These are phyloP conservation scores for Chloromonas sp. DNA, from an alignment of 163 green algal species.

Conservation along the genomic window DNA sequence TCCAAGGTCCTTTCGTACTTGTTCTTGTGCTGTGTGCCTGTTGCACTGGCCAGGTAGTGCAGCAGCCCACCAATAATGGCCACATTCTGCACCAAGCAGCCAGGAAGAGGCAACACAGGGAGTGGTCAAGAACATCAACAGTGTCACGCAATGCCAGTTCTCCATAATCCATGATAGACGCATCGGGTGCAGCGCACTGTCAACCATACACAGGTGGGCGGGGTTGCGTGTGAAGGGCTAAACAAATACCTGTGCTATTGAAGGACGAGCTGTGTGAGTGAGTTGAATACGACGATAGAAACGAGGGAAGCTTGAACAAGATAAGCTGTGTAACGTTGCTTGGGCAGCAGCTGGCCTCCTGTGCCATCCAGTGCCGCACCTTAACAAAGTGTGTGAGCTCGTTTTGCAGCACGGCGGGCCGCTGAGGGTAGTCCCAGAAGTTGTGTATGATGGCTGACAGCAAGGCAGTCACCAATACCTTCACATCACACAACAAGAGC, in stretches of 20 bases:
- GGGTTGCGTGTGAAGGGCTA: too few species aligned
- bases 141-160: too few species aligned
- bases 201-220: too few species aligned
- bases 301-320: too few species aligned
- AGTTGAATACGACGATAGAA: too few species aligned
- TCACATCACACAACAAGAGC: not conserved
- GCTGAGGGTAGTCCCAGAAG: constrained; percentile 18
- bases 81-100: constrained; percentile 13
- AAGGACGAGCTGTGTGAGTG: too few species aligned
- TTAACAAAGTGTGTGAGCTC: constrained; percentile 12
- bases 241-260: too few species aligned
- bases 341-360: not conserved
- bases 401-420: not conserved
- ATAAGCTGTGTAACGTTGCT: not conserved
- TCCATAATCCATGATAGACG: too few species aligned
- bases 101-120: not conserved
- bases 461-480: constrained; percentile 10
- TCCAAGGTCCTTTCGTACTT: not conserved
- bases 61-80: constrained; percentile 17
- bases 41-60: constrained; percentile 12
- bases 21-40: not conserved
- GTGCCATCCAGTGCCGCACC: not conserved
- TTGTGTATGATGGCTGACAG: constrained; percentile 11
- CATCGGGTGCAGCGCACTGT: too few species aligned
- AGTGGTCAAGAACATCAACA: not conserved